Evolutionary conservation across 129 eudicot species (phyloP).

Genomic region (Smallanthus sonchifolius): DNA sequence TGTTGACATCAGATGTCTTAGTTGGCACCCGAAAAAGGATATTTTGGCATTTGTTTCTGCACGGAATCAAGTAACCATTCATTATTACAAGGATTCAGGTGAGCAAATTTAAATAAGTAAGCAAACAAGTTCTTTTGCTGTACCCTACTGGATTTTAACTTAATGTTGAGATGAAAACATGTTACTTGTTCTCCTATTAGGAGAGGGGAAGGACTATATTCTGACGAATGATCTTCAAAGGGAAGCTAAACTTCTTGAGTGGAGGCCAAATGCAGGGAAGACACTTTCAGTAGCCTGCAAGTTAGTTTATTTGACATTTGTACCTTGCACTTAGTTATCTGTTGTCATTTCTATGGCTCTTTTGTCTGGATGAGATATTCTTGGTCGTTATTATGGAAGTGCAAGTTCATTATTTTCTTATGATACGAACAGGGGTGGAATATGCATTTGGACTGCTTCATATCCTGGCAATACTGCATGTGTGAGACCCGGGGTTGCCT

Average conservation of each 20-base stretch:
- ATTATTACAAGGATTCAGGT: slow-evolving; percentile 87
- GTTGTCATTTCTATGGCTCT: not conserved
- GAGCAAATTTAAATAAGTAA: not conserved
- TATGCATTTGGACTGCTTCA: slow-evolving; percentile 97
- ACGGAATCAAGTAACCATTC: slow-evolving; percentile 68
- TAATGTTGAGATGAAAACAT: slow-evolving; percentile 4
- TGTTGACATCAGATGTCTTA: slow-evolving; percentile 67
- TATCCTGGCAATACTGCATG: slow-evolving; percentile 84
- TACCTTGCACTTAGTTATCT: slow-evolving; percentile 6
- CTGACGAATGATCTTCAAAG: slow-evolving; percentile 63
- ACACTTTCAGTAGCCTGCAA: slow-evolving; percentile 92
- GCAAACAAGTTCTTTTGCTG: not conserved
- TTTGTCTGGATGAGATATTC: not conserved
- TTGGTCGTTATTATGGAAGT: not conserved
- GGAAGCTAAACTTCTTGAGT: slow-evolving; percentile 68
- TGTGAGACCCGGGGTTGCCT: slow-evolving; percentile 68
- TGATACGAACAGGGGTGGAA: slow-evolving; percentile 73
- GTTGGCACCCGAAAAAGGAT: slow-evolving; percentile 86
- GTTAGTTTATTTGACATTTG: slow-evolving; percentile 33
- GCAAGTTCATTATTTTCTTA: not conserved
- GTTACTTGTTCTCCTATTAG: not conserved
- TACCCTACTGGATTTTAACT: not conserved
- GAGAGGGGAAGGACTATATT: slow-evolving; percentile 64
- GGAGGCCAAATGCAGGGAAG: slow-evolving; percentile 95
- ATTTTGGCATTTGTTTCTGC: slow-evolving; percentile 85